Percentiles rank a stretch among this genome's conserved stretches.
Conservation (phyloP, 495 filamentous ascomycete species). For the Neurospora discreta region DNA sequence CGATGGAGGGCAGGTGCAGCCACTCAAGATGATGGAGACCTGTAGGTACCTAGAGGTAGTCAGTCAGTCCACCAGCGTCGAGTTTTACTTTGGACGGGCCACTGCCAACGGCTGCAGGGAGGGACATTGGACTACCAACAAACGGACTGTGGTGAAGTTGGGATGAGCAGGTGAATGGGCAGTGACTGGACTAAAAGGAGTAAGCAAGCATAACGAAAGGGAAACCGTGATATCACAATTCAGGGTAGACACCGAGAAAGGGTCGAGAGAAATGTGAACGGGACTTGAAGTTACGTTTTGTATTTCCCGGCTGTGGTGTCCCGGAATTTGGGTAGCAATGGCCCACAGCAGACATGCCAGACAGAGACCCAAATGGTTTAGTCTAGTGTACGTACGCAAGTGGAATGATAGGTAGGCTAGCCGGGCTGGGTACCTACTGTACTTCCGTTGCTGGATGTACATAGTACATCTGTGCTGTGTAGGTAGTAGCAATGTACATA, state of each 20-base stretch:
- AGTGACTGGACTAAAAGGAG: neutral
- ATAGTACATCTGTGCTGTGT: neutral
- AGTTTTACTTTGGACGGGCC: neutral
- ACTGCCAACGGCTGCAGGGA: neutral
- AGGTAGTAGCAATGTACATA: no score
- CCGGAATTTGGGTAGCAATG: neutral
- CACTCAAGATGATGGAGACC: neutral
- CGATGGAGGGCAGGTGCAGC: neutral
- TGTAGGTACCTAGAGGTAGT: no score
- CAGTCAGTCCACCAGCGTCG: neutral
- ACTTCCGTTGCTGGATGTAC: neutral
- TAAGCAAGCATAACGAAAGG: neutral
- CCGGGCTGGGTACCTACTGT: neutral
- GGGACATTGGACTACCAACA: neutral
- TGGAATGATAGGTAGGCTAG: neutral
- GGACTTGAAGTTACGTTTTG: neutral
- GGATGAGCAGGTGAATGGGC: neutral
- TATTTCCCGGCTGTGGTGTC: neutral
- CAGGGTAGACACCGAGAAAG: neutral
- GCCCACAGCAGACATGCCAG: neutral
- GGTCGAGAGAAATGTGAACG: neutral
- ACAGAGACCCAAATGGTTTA: neutral
- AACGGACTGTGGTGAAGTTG: neutral
- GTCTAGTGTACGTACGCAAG: no score
- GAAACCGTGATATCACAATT: neutral